These are phyloP conservation scores for Fusarium transvaalense DNA, from an alignment of 2,329 filamentous ascomycete genomes.

Conservation along the genomic window DNA sequence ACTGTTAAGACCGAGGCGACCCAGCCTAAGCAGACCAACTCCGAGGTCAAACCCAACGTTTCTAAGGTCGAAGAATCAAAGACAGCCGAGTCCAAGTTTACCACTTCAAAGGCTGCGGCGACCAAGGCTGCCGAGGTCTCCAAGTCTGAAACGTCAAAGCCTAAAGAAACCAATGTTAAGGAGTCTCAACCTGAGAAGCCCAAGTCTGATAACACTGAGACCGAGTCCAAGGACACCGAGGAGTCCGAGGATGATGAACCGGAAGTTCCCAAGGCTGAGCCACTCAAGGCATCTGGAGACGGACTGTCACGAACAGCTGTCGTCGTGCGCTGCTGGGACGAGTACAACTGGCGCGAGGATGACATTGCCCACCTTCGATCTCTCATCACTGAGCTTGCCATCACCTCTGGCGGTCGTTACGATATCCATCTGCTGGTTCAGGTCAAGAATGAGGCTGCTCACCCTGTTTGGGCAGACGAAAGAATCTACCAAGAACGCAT, in stretches of 20 bases:
- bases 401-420: slow-evolving; percentile 88
- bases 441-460: slow-evolving; percentile 78
- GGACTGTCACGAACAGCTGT: slow-evolving; percentile 71
- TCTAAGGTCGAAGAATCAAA: slow-evolving; percentile 1
- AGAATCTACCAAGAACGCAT: slow-evolving; percentile 76
- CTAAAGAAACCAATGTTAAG: background rate
- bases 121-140: slow-evolving; percentile 12
- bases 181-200: slow-evolving; percentile 14
- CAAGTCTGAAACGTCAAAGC: slow-evolving; percentile 8
- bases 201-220: slow-evolving; percentile 18
- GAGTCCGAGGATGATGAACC: slow-evolving; percentile 3
- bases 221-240: slow-evolving; percentile 9
- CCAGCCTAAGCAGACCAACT: slow-evolving; percentile 1
- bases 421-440: slow-evolving; percentile 88
- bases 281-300: slow-evolving; percentile 2
- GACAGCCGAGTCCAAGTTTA: background rate
- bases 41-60: background rate
- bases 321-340: slow-evolving; percentile 85
- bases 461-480: slow-evolving; percentile 83
- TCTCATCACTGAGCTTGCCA: slow-evolving; percentile 83
- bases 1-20: slow-evolving; percentile 14
- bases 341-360: slow-evolving; percentile 82
- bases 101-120: background rate
- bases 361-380: slow-evolving; percentile 86
- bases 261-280: slow-evolving; percentile 1